A percentile compares a stretch with the other conserved stretches of the same genome.
Conservation (phyloP, 164 flowering plant species). For the Macadamia tetraphylla region DNA sequence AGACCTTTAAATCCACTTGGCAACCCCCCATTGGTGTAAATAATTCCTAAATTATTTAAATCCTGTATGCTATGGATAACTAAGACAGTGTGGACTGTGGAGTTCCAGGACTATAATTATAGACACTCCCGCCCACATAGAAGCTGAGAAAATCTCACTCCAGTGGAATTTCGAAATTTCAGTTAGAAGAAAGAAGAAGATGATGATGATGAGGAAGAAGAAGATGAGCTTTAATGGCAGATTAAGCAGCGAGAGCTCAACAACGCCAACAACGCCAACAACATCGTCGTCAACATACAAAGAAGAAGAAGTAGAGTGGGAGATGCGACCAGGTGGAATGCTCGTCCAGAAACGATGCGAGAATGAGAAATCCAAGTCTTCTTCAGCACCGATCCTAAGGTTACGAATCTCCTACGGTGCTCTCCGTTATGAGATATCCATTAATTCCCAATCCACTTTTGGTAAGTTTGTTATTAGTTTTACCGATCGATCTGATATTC, state of each 20-base stretch:
- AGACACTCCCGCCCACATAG: not conserved
- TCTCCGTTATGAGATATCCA: constrained; percentile 40
- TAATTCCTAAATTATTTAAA: constrained; percentile 1
- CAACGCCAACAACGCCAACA: constrained; percentile 7
- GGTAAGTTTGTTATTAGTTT: constrained; percentile 29
- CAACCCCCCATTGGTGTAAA: constrained; percentile 11
- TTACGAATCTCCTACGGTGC: constrained; percentile 46
- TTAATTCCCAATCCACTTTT: constrained; percentile 52
- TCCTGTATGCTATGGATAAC: not conserved
- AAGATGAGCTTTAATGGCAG: constrained; percentile 17
- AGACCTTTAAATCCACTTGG: constrained; percentile 17
- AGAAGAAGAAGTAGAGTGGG: constrained; percentile 43
- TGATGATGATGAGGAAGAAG: constrained; percentile 21
- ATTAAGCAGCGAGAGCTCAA: constrained; percentile 12
- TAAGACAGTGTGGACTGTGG: too few species aligned
- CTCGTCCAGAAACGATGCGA: constrained; percentile 51
- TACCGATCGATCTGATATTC: too few species aligned
- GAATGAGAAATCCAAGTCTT: constrained; percentile 4
- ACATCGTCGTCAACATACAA: constrained; percentile 4
- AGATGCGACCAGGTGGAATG: constrained; percentile 75
- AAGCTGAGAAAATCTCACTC: too few species aligned
- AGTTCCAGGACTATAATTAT: too few species aligned
- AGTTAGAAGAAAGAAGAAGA: not conserved
- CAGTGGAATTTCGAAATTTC: not conserved
- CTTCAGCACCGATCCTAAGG: constrained; percentile 21